These are phyloP conservation scores for Chalciporus piperatus DNA, from an alignment of 768 basidiomycete genomes.

Conservation along the genomic window DNA sequence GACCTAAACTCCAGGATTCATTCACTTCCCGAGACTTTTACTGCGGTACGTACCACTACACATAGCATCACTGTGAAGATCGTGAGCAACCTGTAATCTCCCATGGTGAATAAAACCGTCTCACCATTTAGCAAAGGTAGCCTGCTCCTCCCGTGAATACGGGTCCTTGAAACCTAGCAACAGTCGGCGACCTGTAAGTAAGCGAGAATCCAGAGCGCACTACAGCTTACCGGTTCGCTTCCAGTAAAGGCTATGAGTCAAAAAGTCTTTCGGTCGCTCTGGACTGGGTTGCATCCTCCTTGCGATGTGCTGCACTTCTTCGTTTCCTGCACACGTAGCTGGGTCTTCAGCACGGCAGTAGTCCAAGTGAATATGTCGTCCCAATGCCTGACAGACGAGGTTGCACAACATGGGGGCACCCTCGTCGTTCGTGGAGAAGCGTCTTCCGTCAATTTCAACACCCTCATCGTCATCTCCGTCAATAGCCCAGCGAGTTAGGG, in stretches of 20 bases:
- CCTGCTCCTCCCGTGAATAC: conserved; percentile 54
- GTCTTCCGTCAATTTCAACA: conserved; percentile 51
- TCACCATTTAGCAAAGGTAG: conserved; percentile 52
- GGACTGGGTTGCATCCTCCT: conserved; percentile 43
- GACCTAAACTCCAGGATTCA: conserved; percentile 31
- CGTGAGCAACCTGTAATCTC: not conserved
- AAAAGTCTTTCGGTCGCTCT: conserved; percentile 48
- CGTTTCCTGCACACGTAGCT: conserved; percentile 35
- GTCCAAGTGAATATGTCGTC: conserved; percentile 54
- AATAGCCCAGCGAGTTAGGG: conserved; percentile 51
- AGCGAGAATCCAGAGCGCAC: accelerated
- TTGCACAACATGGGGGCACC: conserved; percentile 65
- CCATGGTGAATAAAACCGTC: conserved; percentile 6
- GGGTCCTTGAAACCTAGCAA: conserved; percentile 59
- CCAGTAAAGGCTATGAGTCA: conserved; percentile 57
- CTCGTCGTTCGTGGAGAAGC: conserved; percentile 49
- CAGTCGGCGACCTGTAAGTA: not conserved
- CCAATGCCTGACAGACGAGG: conserved; percentile 49
- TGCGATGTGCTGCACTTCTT: conserved; percentile 45
- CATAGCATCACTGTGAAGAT: not conserved
- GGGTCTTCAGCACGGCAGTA: conserved; percentile 44
- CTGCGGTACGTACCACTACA: not conserved
- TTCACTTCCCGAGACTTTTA: not conserved
- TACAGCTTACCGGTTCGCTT: conserved; percentile 47
- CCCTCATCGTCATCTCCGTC: conserved; percentile 46